A percentile compares a stretch with the other conserved stretches of the same genome.
phyloP scores from a whole-genome alignment of 768 basidiomycete genomes.

The Calocybe indica region DNA sequence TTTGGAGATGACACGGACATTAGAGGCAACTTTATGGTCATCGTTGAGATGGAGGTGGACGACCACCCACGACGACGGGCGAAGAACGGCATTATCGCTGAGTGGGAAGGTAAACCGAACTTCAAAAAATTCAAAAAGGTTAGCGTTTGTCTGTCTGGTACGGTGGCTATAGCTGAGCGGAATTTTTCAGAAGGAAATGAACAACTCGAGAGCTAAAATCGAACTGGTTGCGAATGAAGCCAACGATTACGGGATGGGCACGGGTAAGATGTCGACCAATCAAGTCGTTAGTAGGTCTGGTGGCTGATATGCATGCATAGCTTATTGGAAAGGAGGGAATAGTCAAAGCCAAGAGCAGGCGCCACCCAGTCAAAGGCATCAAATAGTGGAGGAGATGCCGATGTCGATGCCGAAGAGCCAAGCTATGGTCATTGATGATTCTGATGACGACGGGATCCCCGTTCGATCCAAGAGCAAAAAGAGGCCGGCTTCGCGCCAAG shows the following conservation, averaged over 20 bases:
- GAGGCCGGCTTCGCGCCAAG: conserved; percentile 22
- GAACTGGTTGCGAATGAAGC: conserved; percentile 47
- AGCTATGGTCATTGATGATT: conserved; percentile 29
- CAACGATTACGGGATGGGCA: conserved; percentile 49
- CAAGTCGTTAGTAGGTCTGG: conserved; percentile 4
- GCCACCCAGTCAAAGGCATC: conserved; percentile 12
- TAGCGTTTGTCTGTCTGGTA: conserved; percentile 6
- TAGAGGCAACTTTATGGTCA: conserved; percentile 77
- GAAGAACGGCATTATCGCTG: conserved; percentile 14
- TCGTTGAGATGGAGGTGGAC: conserved; percentile 59
- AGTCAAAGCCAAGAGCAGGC: conserved; percentile 11
- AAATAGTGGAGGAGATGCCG: conserved; percentile 8
- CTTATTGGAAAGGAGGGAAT: conserved; percentile 47
- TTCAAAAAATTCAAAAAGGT: conserved; percentile 81
- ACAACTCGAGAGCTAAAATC: conserved; percentile 18
- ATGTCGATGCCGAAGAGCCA: conserved; percentile 16
- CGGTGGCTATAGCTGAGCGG: no score
- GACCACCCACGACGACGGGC: conserved; percentile 21
- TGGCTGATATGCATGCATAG: conserved; percentile 22
- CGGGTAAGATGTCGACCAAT: conserved; percentile 28
- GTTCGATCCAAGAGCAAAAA: conserved; percentile 13
- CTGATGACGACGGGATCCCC: conserved; percentile 22
- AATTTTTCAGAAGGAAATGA: conserved; percentile 13
- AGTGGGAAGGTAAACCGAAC: conserved; percentile 52
- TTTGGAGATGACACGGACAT: conserved; percentile 59